Conservation (phyloP, 2,329 filamentous ascomycete species). For the Chrysosporium queenslandicum region DNA sequence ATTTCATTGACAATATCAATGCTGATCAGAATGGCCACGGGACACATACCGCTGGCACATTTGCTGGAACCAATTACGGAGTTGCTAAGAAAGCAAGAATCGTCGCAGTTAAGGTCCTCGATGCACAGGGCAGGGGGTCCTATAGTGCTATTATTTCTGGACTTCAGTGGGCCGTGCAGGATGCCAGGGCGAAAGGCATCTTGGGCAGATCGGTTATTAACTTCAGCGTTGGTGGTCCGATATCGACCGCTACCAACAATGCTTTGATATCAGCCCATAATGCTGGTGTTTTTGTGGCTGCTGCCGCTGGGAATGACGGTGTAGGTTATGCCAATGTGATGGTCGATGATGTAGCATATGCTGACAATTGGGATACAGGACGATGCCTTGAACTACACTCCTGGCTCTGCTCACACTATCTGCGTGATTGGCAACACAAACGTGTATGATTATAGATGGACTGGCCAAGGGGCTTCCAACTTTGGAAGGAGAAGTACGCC, state of each 20-base stretch:
- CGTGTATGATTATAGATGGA: conserved; percentile 19
- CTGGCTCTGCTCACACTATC: conserved; percentile 30
- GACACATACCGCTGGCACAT: conserved; percentile 33
- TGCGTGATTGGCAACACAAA: conserved; percentile 35
- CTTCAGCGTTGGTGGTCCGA: conserved; percentile 29
- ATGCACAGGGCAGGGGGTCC: conserved; percentile 38
- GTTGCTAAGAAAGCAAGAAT: conserved; percentile 31
- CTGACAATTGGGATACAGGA: conserved; percentile 14
- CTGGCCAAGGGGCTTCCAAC: conserved; percentile 27
- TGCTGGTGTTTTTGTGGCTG: conserved; percentile 33
- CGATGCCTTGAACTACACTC: conserved; percentile 27
- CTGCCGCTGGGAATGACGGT: conserved; percentile 35
- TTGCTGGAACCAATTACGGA: conserved; percentile 28
- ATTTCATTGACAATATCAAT: conserved; percentile 20
- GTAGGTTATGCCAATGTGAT: conserved; percentile 11
- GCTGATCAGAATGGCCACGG: conserved; percentile 28
- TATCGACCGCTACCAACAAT: conserved; percentile 30
- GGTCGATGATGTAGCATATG: background rate
- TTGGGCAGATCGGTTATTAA: conserved; percentile 28
- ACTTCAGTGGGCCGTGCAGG: conserved; percentile 34
- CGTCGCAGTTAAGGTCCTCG: conserved; percentile 43
- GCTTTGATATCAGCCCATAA: conserved; percentile 30
- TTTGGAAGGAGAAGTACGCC: conserved; percentile 28
- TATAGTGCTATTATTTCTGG: conserved; percentile 41
- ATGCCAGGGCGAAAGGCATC: conserved; percentile 24